phyloP scores from a whole-genome alignment of 306 rosid genomes.

The Citrullus mucosospermus region DNA sequence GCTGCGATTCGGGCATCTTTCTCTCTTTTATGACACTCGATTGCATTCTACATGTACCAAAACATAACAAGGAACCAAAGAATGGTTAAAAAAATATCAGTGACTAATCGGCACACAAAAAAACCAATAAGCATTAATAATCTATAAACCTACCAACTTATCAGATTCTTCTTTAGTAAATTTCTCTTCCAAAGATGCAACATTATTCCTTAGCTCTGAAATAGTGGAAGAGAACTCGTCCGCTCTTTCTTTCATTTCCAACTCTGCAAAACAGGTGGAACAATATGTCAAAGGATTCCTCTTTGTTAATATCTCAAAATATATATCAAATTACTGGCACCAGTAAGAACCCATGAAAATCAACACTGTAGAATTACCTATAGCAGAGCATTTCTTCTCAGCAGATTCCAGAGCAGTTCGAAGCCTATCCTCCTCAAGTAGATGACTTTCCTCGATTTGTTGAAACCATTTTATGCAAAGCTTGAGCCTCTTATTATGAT shows the following conservation, averaged over 20 bases:
- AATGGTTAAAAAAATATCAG: background rate
- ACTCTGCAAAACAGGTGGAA: conserved; percentile 40
- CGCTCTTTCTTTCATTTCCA: conserved; percentile 41
- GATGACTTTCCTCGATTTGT: conserved; percentile 36
- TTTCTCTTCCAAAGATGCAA: conserved; percentile 44
- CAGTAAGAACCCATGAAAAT: background rate
- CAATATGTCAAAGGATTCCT: conserved; percentile 3
- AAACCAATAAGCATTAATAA: background rate
- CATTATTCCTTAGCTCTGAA: conserved; percentile 33
- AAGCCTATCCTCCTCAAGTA: conserved; percentile 55
- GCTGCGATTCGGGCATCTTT: conserved; percentile 58
- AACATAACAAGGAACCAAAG: background rate
- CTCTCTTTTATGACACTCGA: conserved; percentile 41
- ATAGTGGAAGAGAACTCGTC: conserved; percentile 33
- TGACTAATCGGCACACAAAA: background rate
- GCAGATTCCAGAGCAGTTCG: conserved; percentile 40
- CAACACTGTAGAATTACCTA: conserved; percentile 28
- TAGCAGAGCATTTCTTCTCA: conserved; percentile 55
- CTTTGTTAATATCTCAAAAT: background rate
- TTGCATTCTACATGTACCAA: conserved; percentile 48
- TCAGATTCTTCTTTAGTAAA: conserved; percentile 48
- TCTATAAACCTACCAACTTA: conserved; percentile 43
- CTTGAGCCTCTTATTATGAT: conserved; percentile 49
- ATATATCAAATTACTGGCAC: background rate
- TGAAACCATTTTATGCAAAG: conserved; percentile 60